Percentiles rank a stretch among this genome's conserved stretches.
These are phyloP conservation scores for Fusarium ambrosium DNA, from an alignment of 2,329 filamentous ascomycete genomes.

Conservation along the genomic window DNA sequence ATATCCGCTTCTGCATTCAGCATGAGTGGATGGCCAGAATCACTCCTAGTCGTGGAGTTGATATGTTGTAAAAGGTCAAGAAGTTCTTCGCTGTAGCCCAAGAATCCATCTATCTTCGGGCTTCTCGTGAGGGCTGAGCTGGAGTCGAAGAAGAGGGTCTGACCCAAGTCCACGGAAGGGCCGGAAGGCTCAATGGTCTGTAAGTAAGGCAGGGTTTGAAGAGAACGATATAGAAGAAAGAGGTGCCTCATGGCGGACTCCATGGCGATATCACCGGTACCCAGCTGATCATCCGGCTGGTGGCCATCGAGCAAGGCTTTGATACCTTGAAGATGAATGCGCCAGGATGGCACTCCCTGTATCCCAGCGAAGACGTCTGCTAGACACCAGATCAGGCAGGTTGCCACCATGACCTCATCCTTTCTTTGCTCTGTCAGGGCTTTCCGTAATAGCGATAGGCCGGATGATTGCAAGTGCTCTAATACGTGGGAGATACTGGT, in stretches of 20 bases:
- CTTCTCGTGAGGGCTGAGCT: rapidly evolving
- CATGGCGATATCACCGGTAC: neutral
- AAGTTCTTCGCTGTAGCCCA: conserved; percentile 48
- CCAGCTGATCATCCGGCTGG: neutral
- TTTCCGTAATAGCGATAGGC: conserved; percentile 40
- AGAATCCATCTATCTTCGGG: conserved; percentile 46
- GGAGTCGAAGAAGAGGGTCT: neutral
- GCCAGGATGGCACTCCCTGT: conserved; percentile 42
- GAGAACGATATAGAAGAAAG: conserved; percentile 46
- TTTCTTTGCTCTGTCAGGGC: conserved; percentile 38
- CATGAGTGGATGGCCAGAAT: neutral
- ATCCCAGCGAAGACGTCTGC: conserved; percentile 45
- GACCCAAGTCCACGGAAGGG: neutral
- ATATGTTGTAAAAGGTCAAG: conserved; percentile 45
- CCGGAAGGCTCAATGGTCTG: conserved; percentile 13
- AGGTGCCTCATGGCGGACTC: conserved; percentile 45
- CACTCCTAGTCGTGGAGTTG: conserved; percentile 3
- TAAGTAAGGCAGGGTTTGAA: conserved; percentile 46
- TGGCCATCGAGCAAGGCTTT: conserved; percentile 39
- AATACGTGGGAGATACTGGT: conserved; percentile 33
- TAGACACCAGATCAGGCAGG: conserved; percentile 49
- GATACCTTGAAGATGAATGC: conserved; percentile 45
- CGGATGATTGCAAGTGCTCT: conserved; percentile 44
- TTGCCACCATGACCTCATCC: conserved; percentile 45
- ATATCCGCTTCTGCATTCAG: conserved; percentile 26